Evolutionary conservation across 495 filamentous ascomycete genomes (phyloP), one percentile per base, ranked within the genome.

Genomic region (Penicillium nucicola): DNA sequence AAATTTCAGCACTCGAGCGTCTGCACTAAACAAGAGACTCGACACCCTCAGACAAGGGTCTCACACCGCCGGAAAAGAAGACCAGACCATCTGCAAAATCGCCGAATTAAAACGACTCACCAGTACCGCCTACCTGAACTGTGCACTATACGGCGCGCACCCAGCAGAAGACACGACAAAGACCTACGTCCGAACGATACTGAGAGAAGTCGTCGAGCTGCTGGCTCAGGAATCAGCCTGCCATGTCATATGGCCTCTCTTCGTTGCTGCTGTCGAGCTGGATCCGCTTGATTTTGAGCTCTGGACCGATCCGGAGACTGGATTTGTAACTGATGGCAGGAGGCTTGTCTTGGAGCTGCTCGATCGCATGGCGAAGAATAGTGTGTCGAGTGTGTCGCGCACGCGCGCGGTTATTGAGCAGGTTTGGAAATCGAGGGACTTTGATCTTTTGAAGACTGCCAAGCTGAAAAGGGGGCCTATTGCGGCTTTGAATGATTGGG

Each of bases 231-330:
- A 45, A 17, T 13, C 32, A 9, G 53, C 30, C 23, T 38, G 42
- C 12, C 32, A 54, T 10, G 42, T 50, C 7, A 55, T 48, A 12
- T 60, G 49, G 45, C 49, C 57, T n/a, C 31, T 60, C 11, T 60
- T 60, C 32, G 57, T 60, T 19, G 57, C 57, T 14, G 57, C 57
- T 25, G 57, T 60, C 1, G 57, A 60, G n/a, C 45, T 60, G 10
- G 43, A 57, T 22, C 57, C 53, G 33, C 44, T 48, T 15, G 53
- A 60, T 44, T 41, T 40, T 47, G 42, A 40, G 18, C 39, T 49
- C 13, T 50, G 44, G 37, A 7, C 9, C 2, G 36, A 57, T n/a
- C 34, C 33, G 13, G 36, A 14, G 19, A 46, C 38, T 28, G 43
- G 52, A 14, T 18, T 36, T 5, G 15, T 35, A 1, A 36, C 40